Conservation (phyloP, 2,329 filamentous ascomycete genomes). For the Leptosphaerulina australis region DNA sequence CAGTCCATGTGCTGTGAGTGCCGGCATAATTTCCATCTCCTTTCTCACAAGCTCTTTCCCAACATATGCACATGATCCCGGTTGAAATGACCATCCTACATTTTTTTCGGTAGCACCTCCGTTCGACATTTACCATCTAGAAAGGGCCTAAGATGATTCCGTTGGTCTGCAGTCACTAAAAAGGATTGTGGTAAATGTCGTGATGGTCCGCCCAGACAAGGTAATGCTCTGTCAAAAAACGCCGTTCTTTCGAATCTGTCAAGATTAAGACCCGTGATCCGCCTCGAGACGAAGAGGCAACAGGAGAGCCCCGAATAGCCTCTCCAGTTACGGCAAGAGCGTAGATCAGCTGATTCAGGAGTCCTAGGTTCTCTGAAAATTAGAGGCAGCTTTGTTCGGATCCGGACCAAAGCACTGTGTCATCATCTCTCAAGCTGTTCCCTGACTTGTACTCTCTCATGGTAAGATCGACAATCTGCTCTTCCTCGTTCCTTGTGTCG, state of each 20-base stretch:
- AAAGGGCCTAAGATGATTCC: constrained; percentile 36
- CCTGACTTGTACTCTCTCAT: background rate
- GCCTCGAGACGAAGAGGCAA: constrained; percentile 39
- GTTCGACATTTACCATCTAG: constrained; percentile 7
- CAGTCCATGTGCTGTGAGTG: constrained; percentile 25
- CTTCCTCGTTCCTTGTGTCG: constrained; percentile 17
- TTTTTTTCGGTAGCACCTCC: constrained; percentile 8
- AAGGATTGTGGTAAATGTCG: constrained; percentile 17
- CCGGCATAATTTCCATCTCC: constrained; percentile 28
- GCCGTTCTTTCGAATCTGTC: constrained; percentile 25
- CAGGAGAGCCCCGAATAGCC: constrained; percentile 40
- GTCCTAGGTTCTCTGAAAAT: constrained; percentile 16
- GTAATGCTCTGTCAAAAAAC: constrained; percentile 26
- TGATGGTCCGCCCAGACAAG: constrained; percentile 23
- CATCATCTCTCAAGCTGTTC: background rate
- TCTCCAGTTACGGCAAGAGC: constrained; percentile 47
- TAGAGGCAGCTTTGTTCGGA: background rate
- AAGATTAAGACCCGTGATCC: constrained; percentile 21
- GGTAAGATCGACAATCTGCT: background rate
- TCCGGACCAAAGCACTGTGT: constrained; percentile 27
- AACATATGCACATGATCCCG: constrained; percentile 38
- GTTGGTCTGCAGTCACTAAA: constrained; percentile 24
- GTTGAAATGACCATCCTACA: constrained; percentile 48
- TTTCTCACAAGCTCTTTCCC: constrained; percentile 26
- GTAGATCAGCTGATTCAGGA: constrained; percentile 40